These are phyloP conservation scores for Leccinum pachyderme DNA, from an alignment of 1,284 basidiomycete genomes.

Conservation along the genomic window DNA sequence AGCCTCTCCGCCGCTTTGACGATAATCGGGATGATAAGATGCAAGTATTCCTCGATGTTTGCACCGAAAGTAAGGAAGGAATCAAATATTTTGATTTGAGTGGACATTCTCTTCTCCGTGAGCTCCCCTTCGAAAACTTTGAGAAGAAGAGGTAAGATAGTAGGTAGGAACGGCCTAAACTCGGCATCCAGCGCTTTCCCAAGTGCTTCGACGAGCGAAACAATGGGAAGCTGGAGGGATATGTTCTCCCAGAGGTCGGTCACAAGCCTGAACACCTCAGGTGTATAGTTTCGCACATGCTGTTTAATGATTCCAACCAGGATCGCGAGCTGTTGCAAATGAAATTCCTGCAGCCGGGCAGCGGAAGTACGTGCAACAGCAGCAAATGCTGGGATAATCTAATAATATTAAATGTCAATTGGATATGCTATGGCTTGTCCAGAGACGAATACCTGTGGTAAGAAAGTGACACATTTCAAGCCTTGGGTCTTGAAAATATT, in stretches of 20 bases:
- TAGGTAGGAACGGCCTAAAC: conserved; percentile 97
- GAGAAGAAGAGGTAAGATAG: conserved; percentile 87
- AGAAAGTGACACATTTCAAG: conserved; percentile 92
- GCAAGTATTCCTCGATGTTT: conserved; percentile 97
- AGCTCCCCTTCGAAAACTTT: conserved; percentile 89
- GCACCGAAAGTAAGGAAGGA: conserved; percentile 94
- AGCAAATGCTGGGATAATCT: conserved; percentile 98
- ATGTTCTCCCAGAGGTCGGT: conserved; percentile 89
- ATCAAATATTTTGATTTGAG: conserved; percentile 90
- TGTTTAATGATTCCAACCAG: conserved; percentile 97
- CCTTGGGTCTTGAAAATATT: conserved; percentile 99
- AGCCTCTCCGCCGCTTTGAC: conserved; percentile 88
- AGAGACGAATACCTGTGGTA: conserved; percentile 73
- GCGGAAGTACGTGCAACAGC: conserved; percentile 83
- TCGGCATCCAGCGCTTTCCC: conserved; percentile 95
- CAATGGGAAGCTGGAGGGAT: conserved; percentile 88
- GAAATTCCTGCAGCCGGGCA: conserved; percentile 87
- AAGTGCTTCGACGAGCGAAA: conserved; percentile 92
- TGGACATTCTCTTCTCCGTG: conserved; percentile 73
- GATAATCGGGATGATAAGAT: conserved; percentile 94
- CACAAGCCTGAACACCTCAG: conserved; percentile 80
- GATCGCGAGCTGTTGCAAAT: conserved; percentile 95
- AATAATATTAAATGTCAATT: conserved; percentile 11
- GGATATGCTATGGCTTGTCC: neutral
- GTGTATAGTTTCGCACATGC: conserved; percentile 91